Evolutionary conservation across 2,329 filamentous ascomycete species (phyloP).

Genomic region (Hymenoscyphus salicellus): DNA sequence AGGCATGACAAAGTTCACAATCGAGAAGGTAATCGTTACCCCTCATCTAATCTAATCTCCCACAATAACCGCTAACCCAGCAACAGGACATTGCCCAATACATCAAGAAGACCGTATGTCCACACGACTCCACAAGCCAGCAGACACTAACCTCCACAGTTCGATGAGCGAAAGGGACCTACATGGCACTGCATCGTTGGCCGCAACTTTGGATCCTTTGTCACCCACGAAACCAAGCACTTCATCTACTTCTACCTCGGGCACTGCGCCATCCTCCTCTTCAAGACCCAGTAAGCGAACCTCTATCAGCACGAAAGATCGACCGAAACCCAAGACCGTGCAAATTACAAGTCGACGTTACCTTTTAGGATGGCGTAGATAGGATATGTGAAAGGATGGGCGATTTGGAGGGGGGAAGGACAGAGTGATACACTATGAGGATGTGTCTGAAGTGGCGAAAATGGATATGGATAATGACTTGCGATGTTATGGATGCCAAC

Average conservation of each 20-base stretch:
- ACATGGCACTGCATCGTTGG: constrained; percentile 99
- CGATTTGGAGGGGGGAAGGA: background rate
- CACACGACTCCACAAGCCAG: background rate
- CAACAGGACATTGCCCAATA: constrained; percentile 85
- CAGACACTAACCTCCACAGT: constrained; percentile 53
- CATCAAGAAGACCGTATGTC: constrained; percentile 83
- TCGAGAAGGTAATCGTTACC: constrained; percentile 59
- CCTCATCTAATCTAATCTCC: constrained; percentile 3
- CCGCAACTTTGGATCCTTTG: constrained; percentile 97
- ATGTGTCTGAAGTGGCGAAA: background rate
- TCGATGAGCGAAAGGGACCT: constrained; percentile 92
- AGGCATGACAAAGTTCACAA: constrained; percentile 68
- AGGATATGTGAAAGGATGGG: constrained; percentile 1
- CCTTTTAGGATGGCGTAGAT: background rate
- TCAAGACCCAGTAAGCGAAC: constrained; percentile 83
- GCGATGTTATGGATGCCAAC: background rate
- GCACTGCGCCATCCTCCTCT: constrained; percentile 95
- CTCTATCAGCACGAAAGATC: background rate
- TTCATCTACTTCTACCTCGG: constrained; percentile 99
- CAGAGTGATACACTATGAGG: background rate
- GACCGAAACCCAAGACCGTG: background rate
- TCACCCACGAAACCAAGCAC: constrained; percentile 98
- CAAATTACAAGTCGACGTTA: background rate
- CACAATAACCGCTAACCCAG: constrained; percentile 6
- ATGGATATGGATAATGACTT: constrained; percentile 3